Evolutionary conservation across 1,284 basidiomycete genomes (phyloP).

Genomic region (Schizophyllum amplum): DNA sequence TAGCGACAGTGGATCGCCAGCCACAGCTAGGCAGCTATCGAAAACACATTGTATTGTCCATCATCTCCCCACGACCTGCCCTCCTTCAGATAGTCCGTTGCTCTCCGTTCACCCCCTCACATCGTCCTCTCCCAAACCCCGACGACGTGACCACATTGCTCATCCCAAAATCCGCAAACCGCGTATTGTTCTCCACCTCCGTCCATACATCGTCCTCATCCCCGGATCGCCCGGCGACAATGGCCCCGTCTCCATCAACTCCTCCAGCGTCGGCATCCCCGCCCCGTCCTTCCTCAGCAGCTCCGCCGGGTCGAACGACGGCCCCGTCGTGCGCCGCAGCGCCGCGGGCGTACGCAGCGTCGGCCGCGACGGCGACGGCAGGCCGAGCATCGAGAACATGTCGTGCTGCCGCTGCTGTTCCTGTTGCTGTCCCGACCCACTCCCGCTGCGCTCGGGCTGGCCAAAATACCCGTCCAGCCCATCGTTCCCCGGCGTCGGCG

Average conservation of each 20-base stretch:
- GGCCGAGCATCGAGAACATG: conserved; percentile 34
- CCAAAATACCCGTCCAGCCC: conserved; percentile 9
- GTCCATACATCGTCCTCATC: conserved; percentile 72
- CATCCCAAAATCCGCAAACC: conserved; percentile 75
- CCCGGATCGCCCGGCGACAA: conserved; percentile 21
- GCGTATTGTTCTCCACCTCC: conserved; percentile 63
- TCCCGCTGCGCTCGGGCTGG: not conserved
- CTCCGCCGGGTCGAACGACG: conserved; percentile 12
- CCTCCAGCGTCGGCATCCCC: conserved; percentile 20
- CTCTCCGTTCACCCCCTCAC: no score
- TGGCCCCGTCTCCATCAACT: conserved; percentile 14
- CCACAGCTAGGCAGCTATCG: no score
- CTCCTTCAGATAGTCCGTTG: no score
- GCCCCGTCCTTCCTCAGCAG: conserved; percentile 25
- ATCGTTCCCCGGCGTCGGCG: conserved; percentile 51
- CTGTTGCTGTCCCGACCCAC: no score
- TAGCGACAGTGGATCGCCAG: no score
- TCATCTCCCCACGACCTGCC: no score
- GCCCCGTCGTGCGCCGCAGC: conserved; percentile 27
- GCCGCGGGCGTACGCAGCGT: conserved; percentile 16
- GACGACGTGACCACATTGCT: not conserved
- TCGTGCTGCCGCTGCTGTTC: conserved; percentile 28
- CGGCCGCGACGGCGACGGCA: conserved; percentile 30
- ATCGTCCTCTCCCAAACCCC: no score
- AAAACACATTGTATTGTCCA: no score